phyloP scores from a whole-genome alignment of 768 basidiomycete species.

The Amyloporia xantha region DNA sequence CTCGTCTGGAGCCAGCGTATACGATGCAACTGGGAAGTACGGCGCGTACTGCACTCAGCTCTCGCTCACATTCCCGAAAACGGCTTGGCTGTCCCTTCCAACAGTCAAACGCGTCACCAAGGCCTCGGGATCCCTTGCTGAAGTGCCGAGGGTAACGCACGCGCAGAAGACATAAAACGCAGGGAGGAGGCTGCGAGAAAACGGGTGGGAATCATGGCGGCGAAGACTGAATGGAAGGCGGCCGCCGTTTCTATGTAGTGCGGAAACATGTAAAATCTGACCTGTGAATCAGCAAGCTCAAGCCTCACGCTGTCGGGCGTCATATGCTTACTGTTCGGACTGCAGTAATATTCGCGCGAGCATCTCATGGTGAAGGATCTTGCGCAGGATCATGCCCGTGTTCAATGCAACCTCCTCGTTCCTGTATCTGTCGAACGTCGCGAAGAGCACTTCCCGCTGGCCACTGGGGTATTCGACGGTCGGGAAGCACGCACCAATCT shows the following conservation, averaged over 20 bases:
- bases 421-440: constrained; percentile 85
- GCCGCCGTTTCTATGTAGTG: constrained; percentile 96
- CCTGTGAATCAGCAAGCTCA: not conserved
- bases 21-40: constrained; percentile 42
- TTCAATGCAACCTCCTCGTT: constrained; percentile 96
- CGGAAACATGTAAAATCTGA: constrained; percentile 83
- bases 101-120: too few species aligned
- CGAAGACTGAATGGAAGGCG: not conserved
- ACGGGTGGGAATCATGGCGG: not conserved
- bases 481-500: constrained; percentile 92
- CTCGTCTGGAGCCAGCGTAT: constrained; percentile 36
- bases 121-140: too few species aligned
- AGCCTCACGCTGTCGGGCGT: too few species aligned
- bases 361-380: constrained; percentile 92
- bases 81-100: too few species aligned
- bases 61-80: not conserved
- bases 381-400: constrained; percentile 95
- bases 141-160: not conserved
- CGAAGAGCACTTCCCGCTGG: constrained; percentile 74
- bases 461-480: constrained; percentile 89
- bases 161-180: constrained; percentile 1
- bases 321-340: too few species aligned
- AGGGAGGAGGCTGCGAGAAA: not conserved
- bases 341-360: constrained; percentile 85
- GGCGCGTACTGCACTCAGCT: constrained; percentile 60